Evolutionary conservation across 1,139 yeast species (phyloP).

Genomic region (Saccharomycopsis crataegensis): DNA sequence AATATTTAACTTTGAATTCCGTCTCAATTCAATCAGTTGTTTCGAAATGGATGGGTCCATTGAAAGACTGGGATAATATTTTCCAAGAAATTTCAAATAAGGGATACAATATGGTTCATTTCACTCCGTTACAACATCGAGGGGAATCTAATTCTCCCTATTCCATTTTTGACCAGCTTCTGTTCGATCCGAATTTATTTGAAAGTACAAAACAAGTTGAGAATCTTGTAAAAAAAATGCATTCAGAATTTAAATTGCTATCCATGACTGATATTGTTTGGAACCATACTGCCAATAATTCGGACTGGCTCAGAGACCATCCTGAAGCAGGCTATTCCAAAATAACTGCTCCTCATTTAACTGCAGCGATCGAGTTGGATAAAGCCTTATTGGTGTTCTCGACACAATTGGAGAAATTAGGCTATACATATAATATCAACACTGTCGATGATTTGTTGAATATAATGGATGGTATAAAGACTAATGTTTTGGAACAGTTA

Average conservation of each 20-base stretch:
- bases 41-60: slow-evolving; percentile 84
- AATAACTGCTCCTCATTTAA: slow-evolving; percentile 83
- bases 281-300: slow-evolving; percentile 91
- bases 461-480: slow-evolving; percentile 58
- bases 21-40: slow-evolving; percentile 79
- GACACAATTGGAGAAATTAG: slow-evolving; percentile 40
- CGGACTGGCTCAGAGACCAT: slow-evolving; percentile 73
- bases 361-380: slow-evolving; percentile 80
- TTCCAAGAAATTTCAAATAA: slow-evolving; percentile 57
- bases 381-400: slow-evolving; percentile 59
- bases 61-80: slow-evolving; percentile 54
- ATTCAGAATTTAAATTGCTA: slow-evolving; percentile 51
- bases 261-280: slow-evolving; percentile 88
- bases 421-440: slow-evolving; percentile 51
- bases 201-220: slow-evolving; percentile 40
- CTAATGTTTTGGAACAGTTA: slow-evolving; percentile 57
- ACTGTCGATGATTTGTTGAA: slow-evolving; percentile 45
- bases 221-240: slow-evolving; percentile 41
- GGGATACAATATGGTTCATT: slow-evolving; percentile 93
- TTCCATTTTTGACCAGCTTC: slow-evolving; percentile 79
- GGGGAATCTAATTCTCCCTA: slow-evolving; percentile 92
- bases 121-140: slow-evolving; percentile 84
- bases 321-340: slow-evolving; percentile 89
- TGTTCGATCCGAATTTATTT: slow-evolving; percentile 64
- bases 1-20: slow-evolving; percentile 66